phyloP scores from a whole-genome alignment of 2,329 filamentous ascomycete genomes.

The Cadophora sp. region DNA sequence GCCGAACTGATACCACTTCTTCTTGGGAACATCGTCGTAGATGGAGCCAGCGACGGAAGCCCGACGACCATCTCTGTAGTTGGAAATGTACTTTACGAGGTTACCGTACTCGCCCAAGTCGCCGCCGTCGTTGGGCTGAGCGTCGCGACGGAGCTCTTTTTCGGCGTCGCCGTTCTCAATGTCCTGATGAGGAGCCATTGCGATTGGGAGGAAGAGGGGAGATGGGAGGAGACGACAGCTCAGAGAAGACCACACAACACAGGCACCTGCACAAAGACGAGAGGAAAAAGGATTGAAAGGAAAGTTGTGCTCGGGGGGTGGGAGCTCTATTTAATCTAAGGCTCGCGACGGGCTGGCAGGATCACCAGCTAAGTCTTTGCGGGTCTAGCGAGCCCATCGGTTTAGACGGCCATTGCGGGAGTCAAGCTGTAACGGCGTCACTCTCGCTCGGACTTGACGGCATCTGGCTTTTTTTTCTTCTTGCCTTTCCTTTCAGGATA shows the following conservation, averaged over 20 bases:
- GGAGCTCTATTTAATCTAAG: slow-evolving; percentile 24
- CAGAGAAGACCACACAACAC: slow-evolving; percentile 13
- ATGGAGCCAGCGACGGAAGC: slow-evolving; percentile 51
- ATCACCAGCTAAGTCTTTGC: slow-evolving; percentile 17
- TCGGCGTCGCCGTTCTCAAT: slow-evolving; percentile 38
- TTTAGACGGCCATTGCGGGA: slow-evolving; percentile 23
- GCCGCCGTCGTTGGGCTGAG: slow-evolving; percentile 32
- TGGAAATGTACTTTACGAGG: slow-evolving; percentile 71
- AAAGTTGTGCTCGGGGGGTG: slow-evolving; percentile 11
- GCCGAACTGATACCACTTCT: slow-evolving; percentile 63
- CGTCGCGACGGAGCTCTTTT: slow-evolving; percentile 28
- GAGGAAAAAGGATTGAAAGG: slow-evolving; percentile 19
- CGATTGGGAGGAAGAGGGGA: slow-evolving; percentile 20
- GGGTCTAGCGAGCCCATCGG: slow-evolving; percentile 22
- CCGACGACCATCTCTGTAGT: slow-evolving; percentile 66
- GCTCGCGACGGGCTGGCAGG: slow-evolving; percentile 14
- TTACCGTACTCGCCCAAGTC: slow-evolving; percentile 66
- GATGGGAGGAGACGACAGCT: slow-evolving; percentile 3
- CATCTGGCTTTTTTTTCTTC: slow-evolving; percentile 4
- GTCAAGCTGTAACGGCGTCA: slow-evolving; percentile 20
- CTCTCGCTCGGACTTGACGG: slow-evolving; percentile 27
- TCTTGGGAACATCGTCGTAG: slow-evolving; percentile 48
- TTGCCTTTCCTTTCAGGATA: too few species aligned
- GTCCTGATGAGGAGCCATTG: slow-evolving; percentile 36
- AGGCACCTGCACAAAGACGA: slow-evolving; percentile 18